These are phyloP conservation scores for Mrakia frigida DNA, from an alignment of 768 basidiomycete species.

Conservation along the genomic window DNA sequence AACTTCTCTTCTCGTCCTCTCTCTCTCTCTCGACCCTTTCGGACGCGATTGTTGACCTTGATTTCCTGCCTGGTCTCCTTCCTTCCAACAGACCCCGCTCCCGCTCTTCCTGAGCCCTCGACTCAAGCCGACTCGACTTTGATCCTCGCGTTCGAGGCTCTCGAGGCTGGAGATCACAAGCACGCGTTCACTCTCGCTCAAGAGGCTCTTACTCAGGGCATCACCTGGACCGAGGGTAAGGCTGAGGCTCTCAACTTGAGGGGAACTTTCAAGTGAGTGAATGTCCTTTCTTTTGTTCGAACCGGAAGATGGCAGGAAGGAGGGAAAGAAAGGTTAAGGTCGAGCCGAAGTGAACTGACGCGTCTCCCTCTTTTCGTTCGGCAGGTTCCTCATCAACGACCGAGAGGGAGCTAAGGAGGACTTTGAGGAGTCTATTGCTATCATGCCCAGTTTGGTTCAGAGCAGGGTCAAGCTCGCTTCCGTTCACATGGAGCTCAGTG, in stretches of 20 bases:
- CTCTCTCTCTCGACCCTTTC: conserved; percentile 16
- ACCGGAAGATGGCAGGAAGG: not conserved
- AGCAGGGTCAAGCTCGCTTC: conserved; percentile 93
- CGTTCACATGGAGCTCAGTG: conserved; percentile 88
- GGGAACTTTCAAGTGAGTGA: conserved; percentile 85
- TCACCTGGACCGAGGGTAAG: conserved; percentile 57
- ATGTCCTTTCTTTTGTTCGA: not conserved
- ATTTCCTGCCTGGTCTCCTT: not conserved
- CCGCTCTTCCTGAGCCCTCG: conserved; percentile 65
- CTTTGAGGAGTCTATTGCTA: conserved; percentile 65
- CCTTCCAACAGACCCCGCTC: conserved; percentile 55
- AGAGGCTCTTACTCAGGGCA: conserved; percentile 79
- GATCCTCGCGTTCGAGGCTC: conserved; percentile 70
- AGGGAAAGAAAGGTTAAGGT: not conserved
- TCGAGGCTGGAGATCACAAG: conserved; percentile 74
- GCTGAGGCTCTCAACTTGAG: conserved; percentile 88
- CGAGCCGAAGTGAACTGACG: not conserved
- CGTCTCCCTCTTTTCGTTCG: not conserved
- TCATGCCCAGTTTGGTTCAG: conserved; percentile 67
- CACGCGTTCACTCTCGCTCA: conserved; percentile 74
- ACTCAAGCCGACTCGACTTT: conserved; percentile 79
- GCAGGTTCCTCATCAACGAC: conserved; percentile 81
- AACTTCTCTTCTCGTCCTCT: not conserved
- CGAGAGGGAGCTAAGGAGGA: conserved; percentile 75
- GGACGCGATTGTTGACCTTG: not conserved